Base-by-base conservation (phyloP, 768 basidiomycete genomes). In the Mycena kentingensis region DNA sequence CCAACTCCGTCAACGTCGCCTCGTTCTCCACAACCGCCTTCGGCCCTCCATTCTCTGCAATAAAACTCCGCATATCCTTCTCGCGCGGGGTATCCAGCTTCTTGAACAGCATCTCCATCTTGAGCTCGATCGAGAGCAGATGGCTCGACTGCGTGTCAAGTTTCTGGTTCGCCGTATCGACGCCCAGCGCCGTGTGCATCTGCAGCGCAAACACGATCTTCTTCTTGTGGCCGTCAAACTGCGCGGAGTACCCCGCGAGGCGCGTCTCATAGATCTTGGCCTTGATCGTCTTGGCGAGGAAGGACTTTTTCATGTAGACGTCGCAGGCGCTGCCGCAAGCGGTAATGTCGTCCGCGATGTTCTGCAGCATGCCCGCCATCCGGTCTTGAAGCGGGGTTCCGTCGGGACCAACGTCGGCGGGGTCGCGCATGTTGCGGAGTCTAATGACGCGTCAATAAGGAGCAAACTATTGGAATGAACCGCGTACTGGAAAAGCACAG, bases 261-360 rank as follows among this genome's bases (percentile, higher is more conserved):
- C 64, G 64, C 1, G 43, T 46, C 46, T 75, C 71, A 62, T 75
- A 77, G 5, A 60, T 57, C 13, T 59, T 64, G 21, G 63, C 58
- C 36, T 67, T 67, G n/a, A 70, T 34, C 3, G 63, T 60, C 41
- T 66, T 67, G 10, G 64, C 70, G 18, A 70, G 54, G 19, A 71
- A 55, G 16, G 63, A 57, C 28, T 71, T 69, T 43, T 73, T 71
- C 45, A 65, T 39, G 50, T 76, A 78, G 3, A 68, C 62, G 37
- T 77, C 75, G 55, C 74, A 71, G 15, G 64, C 66, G 42, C 71
- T 70, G 3, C 71, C 72, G 47, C 74, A 75, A 10, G 55, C 54
- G 19, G 65, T 69, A 55, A 77, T 76, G 49, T 75, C 71, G 2
- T 65, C 32, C 13, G 70, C 73, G n/a, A 74, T 70, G 1, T 43